Evolutionary conservation across 2,329 filamentous ascomycete genomes (phyloP).

Genomic region (Colletotrichum aenigma): DNA sequence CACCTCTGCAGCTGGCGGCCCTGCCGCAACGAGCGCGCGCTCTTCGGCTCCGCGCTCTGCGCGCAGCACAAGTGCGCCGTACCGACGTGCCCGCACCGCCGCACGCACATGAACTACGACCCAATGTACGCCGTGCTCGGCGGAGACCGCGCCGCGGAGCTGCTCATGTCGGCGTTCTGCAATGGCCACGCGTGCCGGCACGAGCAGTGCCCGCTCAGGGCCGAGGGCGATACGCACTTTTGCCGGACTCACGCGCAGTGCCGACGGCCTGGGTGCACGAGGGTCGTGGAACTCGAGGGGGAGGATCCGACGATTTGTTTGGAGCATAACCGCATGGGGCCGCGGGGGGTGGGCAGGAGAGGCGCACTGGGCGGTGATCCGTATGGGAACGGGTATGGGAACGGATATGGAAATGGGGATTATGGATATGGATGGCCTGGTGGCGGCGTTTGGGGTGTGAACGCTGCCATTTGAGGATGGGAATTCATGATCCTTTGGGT

Average conservation of each 20-base stretch:
- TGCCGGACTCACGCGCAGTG: slow-evolving; percentile 11
- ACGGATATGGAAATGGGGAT: not conserved
- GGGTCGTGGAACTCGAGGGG: not conserved
- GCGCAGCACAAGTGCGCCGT: slow-evolving; percentile 27
- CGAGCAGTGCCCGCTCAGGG: not conserved
- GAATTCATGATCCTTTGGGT: not conserved
- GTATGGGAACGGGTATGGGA: not conserved
- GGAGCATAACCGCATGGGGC: slow-evolving; percentile 1
- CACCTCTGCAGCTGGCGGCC: slow-evolving; percentile 27
- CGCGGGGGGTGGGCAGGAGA: not conserved
- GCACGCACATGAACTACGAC: not conserved
- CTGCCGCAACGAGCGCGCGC: slow-evolving; percentile 20
- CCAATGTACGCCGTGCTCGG: not conserved
- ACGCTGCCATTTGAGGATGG: not conserved
- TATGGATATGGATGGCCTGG: not conserved
- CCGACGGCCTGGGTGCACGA: not conserved
- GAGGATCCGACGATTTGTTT: slow-evolving; percentile 2
- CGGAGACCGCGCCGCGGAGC: not conserved
- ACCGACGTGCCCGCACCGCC: slow-evolving; percentile 19
- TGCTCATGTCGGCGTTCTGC: slow-evolving; percentile 11
- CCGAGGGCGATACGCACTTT: not conserved
- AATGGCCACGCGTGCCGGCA: slow-evolving; percentile 9
- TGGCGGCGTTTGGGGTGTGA: slow-evolving; percentile 1
- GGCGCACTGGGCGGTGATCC: not conserved
- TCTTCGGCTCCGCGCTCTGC: slow-evolving; percentile 22